Conservation (phyloP, 1,284 basidiomycete genomes). For the Leccinum solheimii region DNA sequence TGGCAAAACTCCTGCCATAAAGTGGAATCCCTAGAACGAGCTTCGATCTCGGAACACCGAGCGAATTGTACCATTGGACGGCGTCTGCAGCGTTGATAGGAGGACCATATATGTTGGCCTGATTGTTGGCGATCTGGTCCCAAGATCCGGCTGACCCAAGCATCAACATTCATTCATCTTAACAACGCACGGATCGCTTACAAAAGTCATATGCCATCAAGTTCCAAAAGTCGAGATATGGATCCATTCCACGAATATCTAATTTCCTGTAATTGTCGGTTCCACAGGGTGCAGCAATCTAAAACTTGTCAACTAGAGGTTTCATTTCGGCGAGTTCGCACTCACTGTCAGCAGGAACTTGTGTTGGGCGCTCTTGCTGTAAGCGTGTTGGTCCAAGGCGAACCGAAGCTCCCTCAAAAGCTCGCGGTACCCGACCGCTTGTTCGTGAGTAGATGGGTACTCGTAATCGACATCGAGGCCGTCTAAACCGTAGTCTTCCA, state of each 20-base stretch:
- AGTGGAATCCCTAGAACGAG: conserved; percentile 88
- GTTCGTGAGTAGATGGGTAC: conserved; percentile 70
- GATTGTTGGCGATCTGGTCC: conserved; percentile 79
- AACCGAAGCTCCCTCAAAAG: conserved; percentile 70
- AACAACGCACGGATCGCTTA: conserved; percentile 37
- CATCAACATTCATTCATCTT: conserved; percentile 12
- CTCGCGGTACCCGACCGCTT: conserved; percentile 73
- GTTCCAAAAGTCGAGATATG: conserved; percentile 92
- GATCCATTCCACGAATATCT: conserved; percentile 82
- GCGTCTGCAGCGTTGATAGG: conserved; percentile 67
- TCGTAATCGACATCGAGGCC: conserved; percentile 85
- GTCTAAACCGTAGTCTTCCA: conserved; percentile 81
- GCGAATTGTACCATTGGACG: conserved; percentile 68
- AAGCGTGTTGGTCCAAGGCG: conserved; percentile 68
- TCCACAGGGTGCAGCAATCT: conserved; percentile 96
- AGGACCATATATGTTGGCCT: conserved; percentile 81
- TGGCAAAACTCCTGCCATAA: conserved; percentile 89
- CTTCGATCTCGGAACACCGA: conserved; percentile 78
- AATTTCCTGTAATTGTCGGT: conserved; percentile 81
- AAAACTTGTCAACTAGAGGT: conserved; percentile 13
- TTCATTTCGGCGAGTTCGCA: conserved; percentile 4
- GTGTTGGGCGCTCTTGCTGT: conserved; percentile 56
- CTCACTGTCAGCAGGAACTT: conserved; percentile 76
- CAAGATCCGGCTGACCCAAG: conserved; percentile 71
- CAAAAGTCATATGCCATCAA: conserved; percentile 91